Conservation (phyloP, 768 basidiomycete genomes). For the Atractiella rhizophila region DNA sequence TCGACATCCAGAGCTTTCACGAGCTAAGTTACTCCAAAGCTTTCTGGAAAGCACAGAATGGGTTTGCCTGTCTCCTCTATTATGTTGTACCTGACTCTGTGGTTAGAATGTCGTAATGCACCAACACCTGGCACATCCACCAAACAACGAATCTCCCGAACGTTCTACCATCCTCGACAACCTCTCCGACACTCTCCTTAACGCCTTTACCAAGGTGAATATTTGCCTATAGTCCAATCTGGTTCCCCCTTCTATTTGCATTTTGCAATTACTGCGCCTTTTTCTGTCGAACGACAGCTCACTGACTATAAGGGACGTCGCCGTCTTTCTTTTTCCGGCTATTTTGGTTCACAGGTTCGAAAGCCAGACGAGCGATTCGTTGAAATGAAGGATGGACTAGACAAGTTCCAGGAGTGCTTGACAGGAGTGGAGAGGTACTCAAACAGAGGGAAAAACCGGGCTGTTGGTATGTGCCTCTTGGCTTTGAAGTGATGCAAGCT, state of each 20-base stretch:
- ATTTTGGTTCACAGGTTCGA: no score
- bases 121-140: conserved; percentile 76
- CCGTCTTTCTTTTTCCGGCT: no score
- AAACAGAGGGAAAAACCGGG: conserved; percentile 47
- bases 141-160: conserved; percentile 46
- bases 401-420: conserved; percentile 92
- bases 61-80: conserved; percentile 30
- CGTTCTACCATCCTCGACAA: conserved; percentile 52
- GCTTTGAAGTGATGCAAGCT: background rate
- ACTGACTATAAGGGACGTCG: no score
- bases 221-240: no score
- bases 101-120: conserved; percentile 83
- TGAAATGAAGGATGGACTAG: conserved; percentile 66
- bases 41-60: conserved; percentile 98
- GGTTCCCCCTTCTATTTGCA: no score
- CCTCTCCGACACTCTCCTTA: conserved; percentile 79
- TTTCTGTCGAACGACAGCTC: no score
- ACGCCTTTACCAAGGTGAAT: conserved; percentile 82
- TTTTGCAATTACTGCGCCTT: no score
- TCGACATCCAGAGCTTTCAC: conserved; percentile 80
- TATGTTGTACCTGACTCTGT: background rate
- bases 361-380: conserved; percentile 94
- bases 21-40: conserved; percentile 67
- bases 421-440: conserved; percentile 53
- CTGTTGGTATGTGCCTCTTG: conserved; percentile 39